Base-by-base conservation (phyloP, 2,329 filamentous ascomycete species). In the Tolypocladium nubicola region DNA sequence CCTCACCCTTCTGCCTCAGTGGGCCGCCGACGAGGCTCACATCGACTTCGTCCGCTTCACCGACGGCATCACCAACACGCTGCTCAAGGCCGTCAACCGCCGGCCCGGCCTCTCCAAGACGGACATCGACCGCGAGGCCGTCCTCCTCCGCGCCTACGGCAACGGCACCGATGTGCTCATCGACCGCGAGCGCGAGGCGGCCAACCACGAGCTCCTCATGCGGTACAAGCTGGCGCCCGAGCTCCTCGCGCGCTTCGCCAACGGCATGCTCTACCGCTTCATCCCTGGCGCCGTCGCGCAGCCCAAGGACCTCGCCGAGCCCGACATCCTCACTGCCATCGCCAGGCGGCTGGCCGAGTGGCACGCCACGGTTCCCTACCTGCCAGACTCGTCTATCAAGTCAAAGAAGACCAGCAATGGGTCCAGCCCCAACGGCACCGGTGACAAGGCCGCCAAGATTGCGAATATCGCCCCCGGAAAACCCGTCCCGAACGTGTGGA, bases 21-120 rank as follows among this genome's bases (percentile, higher is more conserved):
- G 94, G 94, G 80, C 85, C 63, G 80, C 81, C 53, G 77, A 82
- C 40, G 84, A 86, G 62, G 88, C 89, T 58, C 82, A 86, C 49
- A 81, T 99, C 65, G 86, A 94, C 67, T 90, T 97, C 69, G 81
- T 90, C 63, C 87, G 89, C 62, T 99, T 97, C 77, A 99, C 91
- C 43, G 94, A 99, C 68, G 94, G 94, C 68, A 99, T 97, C 75
- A 99, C 94, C 63, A 99, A 99, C 75, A 97, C 92, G 54, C 77
- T 93, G 53, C 79, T 91, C 61, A 92, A 92, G 71, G 85, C 86
- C n/a, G 75, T 88, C 68, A 89, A 90, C 70, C 82, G 79, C 63
- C 79, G 78, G 33, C 71, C 76, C 1, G 89, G 88, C 54, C 78
- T 87, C 63, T 86, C 89, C 54, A 82, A 88, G 65, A 61, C 67